phyloP scores from a whole-genome alignment of 2,329 filamentous ascomycete species.

The Aspergillus transmontanensis region DNA sequence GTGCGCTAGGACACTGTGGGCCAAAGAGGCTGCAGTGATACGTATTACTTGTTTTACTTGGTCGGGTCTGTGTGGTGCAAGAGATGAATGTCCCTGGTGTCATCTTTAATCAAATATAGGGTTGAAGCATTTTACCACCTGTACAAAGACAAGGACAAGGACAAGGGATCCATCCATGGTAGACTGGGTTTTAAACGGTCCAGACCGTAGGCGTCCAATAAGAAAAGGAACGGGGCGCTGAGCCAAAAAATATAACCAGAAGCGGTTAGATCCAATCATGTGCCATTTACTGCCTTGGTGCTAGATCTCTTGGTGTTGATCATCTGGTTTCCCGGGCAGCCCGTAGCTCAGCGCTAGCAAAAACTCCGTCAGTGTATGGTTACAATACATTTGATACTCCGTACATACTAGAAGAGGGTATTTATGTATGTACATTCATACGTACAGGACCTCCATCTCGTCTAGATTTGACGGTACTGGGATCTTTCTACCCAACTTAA shows the following conservation, averaged over 20 bases:
- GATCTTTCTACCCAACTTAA: neutral
- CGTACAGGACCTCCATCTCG: neutral
- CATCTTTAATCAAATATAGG: neutral
- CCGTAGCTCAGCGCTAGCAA: neutral
- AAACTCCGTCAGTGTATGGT: neutral
- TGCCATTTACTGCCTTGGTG: neutral
- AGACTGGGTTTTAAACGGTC: neutral
- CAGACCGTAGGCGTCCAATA: neutral
- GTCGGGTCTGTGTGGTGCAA: neutral
- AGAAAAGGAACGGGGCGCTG: neutral
- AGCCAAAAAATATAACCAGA: neutral
- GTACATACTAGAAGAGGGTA: neutral
- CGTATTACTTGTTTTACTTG: neutral
- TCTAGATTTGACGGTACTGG: neutral
- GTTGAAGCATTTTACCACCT: neutral
- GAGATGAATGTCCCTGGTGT: neutral
- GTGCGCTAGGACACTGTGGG: neutral
- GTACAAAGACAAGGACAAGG: too few species aligned
- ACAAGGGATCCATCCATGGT: too few species aligned
- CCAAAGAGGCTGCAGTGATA: neutral
- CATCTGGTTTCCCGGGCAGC: slow-evolving; percentile 19
- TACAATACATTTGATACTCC: neutral
- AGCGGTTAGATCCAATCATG: neutral
- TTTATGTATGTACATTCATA: neutral
- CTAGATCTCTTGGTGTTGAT: neutral